A percentile compares a stretch with the other conserved stretches of the same genome.
Conservation (phyloP, 2,329 filamentous ascomycete genomes). For the Celoporthe dispersa region DNA sequence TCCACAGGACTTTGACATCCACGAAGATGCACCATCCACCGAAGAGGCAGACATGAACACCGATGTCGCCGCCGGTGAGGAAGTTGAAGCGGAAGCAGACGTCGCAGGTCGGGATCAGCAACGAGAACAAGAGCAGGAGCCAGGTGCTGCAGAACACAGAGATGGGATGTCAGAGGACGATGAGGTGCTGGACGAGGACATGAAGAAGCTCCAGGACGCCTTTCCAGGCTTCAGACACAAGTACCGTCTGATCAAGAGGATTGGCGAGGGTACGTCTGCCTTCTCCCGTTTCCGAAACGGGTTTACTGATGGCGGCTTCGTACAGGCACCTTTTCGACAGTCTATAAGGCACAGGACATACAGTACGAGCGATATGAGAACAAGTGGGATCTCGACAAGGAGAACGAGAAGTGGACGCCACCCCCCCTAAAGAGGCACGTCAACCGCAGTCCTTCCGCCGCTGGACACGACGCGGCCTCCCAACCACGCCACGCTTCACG, state of each 20-base stretch:
- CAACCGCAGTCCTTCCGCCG: constrained; percentile 42
- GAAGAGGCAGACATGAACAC: constrained; percentile 56
- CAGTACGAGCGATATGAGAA: constrained; percentile 83
- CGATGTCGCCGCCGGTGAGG: constrained; percentile 42
- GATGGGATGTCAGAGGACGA: constrained; percentile 60
- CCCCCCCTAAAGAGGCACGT: constrained; percentile 63
- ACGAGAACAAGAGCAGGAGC: constrained; percentile 39
- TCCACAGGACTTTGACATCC: constrained; percentile 51
- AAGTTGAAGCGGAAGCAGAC: constrained; percentile 40
- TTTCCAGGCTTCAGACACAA: constrained; percentile 84
- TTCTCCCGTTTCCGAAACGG: background rate
- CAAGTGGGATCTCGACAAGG: constrained; percentile 78
- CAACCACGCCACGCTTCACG: constrained; percentile 39
- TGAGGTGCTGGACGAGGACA: constrained; percentile 71
- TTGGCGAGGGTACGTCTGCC: constrained; percentile 79
- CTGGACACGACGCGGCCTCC: constrained; percentile 23
- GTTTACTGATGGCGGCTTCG: constrained; percentile 27
- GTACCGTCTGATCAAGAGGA: constrained; percentile 92
- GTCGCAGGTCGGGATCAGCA: constrained; percentile 44
- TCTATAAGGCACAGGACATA: constrained; percentile 97
- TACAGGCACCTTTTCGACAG: constrained; percentile 93
- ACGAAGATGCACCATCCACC: constrained; percentile 53
- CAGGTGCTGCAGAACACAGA: constrained; percentile 47
- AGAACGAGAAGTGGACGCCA: constrained; percentile 69
- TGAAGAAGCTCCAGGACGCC: constrained; percentile 78